Evolutionary conservation across 257 asterid species (phyloP).

Genomic region (Solanum paucissectum): DNA sequence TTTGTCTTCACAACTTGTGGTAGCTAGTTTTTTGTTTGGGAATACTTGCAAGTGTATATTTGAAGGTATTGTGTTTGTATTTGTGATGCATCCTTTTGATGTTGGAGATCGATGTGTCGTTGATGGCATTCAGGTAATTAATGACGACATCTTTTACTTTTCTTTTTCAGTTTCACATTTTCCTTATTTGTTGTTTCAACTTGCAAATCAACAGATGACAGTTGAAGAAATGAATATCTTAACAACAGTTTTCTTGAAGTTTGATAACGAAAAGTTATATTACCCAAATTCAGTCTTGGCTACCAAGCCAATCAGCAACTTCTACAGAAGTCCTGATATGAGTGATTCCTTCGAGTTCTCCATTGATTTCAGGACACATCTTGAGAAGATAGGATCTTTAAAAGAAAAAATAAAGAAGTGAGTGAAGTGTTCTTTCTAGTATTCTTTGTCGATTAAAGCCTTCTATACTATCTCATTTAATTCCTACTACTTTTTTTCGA

Average conservation of each 20-base stretch:
- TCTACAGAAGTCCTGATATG: slow-evolving; percentile 90
- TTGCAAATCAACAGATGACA: slow-evolving; percentile 37
- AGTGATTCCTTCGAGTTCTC: slow-evolving; percentile 63
- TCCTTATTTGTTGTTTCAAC: background rate
- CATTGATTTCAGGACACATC: slow-evolving; percentile 58
- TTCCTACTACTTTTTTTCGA: too few species aligned
- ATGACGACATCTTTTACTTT: background rate
- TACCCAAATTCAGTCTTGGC: slow-evolving; percentile 78
- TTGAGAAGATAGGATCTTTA: slow-evolving; percentile 59
- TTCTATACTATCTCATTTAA: too few species aligned
- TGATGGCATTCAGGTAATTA: slow-evolving; percentile 67
- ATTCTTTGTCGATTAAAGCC: background rate
- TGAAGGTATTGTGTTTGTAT: slow-evolving; percentile 69
- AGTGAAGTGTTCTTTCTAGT: slow-evolving; percentile 5
- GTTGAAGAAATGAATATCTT: slow-evolving; percentile 90
- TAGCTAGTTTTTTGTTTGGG: slow-evolving; percentile 68
- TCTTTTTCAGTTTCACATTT: background rate
- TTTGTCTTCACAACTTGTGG: slow-evolving; percentile 71
- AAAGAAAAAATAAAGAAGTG: slow-evolving; percentile 59
- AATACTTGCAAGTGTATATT: slow-evolving; percentile 83
- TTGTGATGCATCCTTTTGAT: slow-evolving; percentile 85
- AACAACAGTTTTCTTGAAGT: slow-evolving; percentile 53
- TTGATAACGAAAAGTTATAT: slow-evolving; percentile 54
- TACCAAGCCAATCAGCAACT: slow-evolving; percentile 71
- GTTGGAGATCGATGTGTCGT: slow-evolving; percentile 82